Conservation (phyloP, 352 stramenopile species). For the Globisporangium cystogenes region DNA sequence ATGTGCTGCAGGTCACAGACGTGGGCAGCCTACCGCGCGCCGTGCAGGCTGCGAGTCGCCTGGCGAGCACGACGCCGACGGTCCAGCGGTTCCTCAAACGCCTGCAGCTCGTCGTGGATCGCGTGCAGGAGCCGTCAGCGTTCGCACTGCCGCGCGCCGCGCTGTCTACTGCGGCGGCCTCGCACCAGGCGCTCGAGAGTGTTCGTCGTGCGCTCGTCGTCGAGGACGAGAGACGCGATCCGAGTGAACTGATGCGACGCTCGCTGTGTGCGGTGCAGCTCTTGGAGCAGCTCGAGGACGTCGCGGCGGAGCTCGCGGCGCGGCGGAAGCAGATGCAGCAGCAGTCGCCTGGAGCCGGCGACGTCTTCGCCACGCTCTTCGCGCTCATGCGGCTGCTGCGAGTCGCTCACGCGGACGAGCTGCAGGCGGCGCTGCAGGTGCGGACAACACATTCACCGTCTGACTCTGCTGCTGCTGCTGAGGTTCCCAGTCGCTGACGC, state of each 20-base stretch:
- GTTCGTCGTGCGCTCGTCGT: no score
- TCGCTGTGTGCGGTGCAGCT: background rate
- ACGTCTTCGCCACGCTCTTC: constrained; percentile 7
- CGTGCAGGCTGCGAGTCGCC: constrained; percentile 2
- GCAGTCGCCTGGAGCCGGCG: background rate
- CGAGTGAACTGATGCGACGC: no score
- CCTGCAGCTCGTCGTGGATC: constrained; percentile 4
- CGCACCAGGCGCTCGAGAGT: constrained; percentile 4
- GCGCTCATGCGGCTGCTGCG: constrained; percentile 14
- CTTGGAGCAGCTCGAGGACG: constrained; percentile 3
- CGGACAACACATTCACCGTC: no score
- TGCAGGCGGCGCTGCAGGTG: constrained; percentile 10
- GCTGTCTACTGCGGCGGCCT: no score
- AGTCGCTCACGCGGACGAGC: constrained; percentile 1
- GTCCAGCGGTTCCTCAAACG: constrained; percentile 9
- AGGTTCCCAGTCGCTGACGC: no score
- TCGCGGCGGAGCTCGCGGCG: constrained; percentile 3
- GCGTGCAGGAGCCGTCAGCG: background rate
- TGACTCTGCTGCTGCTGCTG: no score
- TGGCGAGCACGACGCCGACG: background rate
- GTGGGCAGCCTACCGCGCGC: constrained; percentile 14
- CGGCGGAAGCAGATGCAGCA: constrained; percentile 11
- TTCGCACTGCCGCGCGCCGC: constrained; percentile 2
- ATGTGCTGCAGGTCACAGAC: constrained; percentile 14
- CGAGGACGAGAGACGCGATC: no score